These are phyloP conservation scores for Coelastrella sp. DNA, from an alignment of 139 green algal genomes.

Conservation along the genomic window DNA sequence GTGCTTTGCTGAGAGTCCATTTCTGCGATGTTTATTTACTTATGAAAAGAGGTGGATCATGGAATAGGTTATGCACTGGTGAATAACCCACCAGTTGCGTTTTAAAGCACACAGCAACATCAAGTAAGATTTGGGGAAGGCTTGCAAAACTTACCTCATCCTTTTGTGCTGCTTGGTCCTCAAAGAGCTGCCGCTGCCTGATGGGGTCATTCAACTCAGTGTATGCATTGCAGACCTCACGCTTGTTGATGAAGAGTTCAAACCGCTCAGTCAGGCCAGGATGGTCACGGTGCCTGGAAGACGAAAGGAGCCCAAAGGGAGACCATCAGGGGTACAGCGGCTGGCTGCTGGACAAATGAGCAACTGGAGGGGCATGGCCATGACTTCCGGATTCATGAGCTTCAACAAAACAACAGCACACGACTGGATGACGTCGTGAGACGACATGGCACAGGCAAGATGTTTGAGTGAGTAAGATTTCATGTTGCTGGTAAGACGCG, in stretches of 20 bases:
- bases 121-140: background rate
- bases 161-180: constrained; percentile 82
- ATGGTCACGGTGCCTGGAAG: constrained; percentile 79
- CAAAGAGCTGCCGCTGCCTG: constrained; percentile 95
- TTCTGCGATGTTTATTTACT: too few relatives aligned
- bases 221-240: constrained; percentile 99
- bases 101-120: background rate
- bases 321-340: too few relatives aligned
- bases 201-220: constrained; percentile 99
- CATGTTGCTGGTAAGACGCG: background rate
- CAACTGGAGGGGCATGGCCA: background rate
- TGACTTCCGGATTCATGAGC: too few relatives aligned
- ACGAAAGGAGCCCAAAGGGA: background rate
- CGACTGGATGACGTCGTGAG: too few relatives aligned
- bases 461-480: too few relatives aligned
- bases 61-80: background rate
- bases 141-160: constrained; percentile 21
- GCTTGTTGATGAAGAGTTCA: constrained; percentile 99
- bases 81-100: background rate
- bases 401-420: too few relatives aligned
- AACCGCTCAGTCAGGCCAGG: constrained; percentile 98
- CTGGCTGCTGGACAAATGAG: background rate
- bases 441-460: too few relatives aligned
- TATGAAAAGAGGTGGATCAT: too few relatives aligned
- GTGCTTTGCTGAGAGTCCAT: too few relatives aligned